These are phyloP conservation scores for Oryza rufipogon DNA, from an alignment of 176 grass and related monocot species.

Conservation along the genomic window DNA sequence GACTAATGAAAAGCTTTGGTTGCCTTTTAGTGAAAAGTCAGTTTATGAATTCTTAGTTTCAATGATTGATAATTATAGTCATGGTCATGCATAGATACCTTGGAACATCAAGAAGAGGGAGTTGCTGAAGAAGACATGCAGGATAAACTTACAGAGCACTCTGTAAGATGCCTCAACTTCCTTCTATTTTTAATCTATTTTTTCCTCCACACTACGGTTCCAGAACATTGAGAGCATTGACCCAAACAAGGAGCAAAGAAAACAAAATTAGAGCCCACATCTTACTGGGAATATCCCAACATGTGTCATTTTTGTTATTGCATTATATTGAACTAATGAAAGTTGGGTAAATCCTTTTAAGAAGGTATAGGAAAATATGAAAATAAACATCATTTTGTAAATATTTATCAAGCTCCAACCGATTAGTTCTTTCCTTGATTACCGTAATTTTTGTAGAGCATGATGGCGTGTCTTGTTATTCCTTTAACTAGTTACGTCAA, in stretches of 20 bases:
- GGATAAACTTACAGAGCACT: constrained; percentile 51
- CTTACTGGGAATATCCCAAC: constrained; percentile 1
- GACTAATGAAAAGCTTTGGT: no score
- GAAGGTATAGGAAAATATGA: constrained; percentile 12
- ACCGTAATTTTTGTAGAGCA: constrained; percentile 24
- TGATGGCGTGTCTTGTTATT: constrained; percentile 11
- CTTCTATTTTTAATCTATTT: neutral
- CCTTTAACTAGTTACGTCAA: constrained; percentile 24
- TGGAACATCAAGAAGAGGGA: constrained; percentile 40
- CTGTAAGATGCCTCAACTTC: constrained; percentile 36
- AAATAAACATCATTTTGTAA: constrained; percentile 13
- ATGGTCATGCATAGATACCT: neutral
- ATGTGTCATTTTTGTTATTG: neutral
- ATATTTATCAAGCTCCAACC: neutral
- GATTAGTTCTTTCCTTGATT: neutral
- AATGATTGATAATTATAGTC: no score
- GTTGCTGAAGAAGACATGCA: constrained; percentile 43
- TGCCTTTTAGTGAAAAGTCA: no score
- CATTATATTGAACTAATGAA: neutral
- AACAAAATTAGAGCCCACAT: neutral
- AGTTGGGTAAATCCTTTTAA: neutral
- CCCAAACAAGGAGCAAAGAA: neutral
- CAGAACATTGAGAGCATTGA: neutral
- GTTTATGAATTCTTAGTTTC: no score
- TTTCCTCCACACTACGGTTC: neutral